Evolutionary conservation across 2,329 filamentous ascomycete species (phyloP).

Genomic region (Samsoniella hepiali): DNA sequence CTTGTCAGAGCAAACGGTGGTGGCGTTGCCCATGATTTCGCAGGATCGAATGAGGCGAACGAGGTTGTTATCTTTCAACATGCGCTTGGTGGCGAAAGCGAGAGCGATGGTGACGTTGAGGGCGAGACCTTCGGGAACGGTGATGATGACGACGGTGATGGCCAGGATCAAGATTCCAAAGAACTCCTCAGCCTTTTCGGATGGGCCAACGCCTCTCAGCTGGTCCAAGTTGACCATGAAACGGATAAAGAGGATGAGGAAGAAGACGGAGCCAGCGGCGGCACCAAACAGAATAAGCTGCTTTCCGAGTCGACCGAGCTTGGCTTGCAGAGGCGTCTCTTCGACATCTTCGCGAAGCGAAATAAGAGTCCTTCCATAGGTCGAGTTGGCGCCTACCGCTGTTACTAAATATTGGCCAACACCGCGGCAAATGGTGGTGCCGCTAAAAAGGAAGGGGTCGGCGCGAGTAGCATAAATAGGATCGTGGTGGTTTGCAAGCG

Average conservation of each 20-base stretch:
- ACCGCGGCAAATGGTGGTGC: slow-evolving; percentile 73
- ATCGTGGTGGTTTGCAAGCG: slow-evolving; percentile 54
- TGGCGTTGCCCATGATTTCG: slow-evolving; percentile 64
- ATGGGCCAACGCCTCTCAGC: slow-evolving; percentile 38
- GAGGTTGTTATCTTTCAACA: slow-evolving; percentile 61
- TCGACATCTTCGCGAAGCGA: slow-evolving; percentile 73
- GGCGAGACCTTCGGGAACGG: slow-evolving; percentile 58
- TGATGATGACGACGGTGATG: slow-evolving; percentile 57
- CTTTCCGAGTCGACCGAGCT: slow-evolving; percentile 73
- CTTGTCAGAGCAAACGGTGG: slow-evolving; percentile 63
- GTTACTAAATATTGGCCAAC: slow-evolving; percentile 74
- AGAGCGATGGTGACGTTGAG: slow-evolving; percentile 60
- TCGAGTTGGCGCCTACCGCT: slow-evolving; percentile 69
- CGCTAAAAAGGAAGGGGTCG: slow-evolving; percentile 79
- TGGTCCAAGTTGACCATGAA: slow-evolving; percentile 34
- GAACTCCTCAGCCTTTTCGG: slow-evolving; percentile 54
- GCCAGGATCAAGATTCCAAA: slow-evolving; percentile 57
- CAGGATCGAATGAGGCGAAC: slow-evolving; percentile 58
- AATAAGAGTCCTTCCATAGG: slow-evolving; percentile 75
- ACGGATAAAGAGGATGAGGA: slow-evolving; percentile 40
- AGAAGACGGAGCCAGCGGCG: slow-evolving; percentile 41
- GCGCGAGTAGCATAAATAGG: slow-evolving; percentile 50
- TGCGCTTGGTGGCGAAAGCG: slow-evolving; percentile 60
- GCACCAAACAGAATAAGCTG: slow-evolving; percentile 57
- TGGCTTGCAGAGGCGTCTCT: slow-evolving; percentile 73